These are phyloP conservation scores for Margaritispora aquatica DNA, from an alignment of 495 filamentous ascomycete species.

Conservation along the genomic window DNA sequence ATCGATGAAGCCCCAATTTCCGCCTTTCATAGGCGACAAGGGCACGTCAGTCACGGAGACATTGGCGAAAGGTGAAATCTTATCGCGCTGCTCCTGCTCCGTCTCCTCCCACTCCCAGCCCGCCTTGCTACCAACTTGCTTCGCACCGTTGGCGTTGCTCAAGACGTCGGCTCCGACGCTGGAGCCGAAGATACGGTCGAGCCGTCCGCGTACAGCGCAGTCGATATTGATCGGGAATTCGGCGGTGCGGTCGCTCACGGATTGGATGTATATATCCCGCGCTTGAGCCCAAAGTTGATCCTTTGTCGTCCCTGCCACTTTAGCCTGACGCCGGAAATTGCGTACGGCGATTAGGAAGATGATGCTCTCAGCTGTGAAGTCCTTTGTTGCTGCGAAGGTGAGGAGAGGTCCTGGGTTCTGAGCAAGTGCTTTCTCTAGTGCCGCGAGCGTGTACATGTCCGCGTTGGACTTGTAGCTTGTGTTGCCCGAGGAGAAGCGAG, in stretches of 20 bases:
- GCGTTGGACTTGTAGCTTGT: neutral
- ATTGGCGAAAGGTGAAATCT: neutral
- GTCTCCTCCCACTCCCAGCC: neutral
- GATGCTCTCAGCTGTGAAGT: conserved; percentile 65
- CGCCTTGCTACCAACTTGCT: neutral
- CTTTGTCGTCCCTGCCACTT: conserved; percentile 11
- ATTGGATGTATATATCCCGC: conserved; percentile 51
- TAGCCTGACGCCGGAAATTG: conserved; percentile 45
- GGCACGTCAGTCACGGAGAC: neutral
- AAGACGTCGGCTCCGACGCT: neutral
- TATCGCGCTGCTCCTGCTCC: neutral
- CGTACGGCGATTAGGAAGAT: conserved; percentile 54
- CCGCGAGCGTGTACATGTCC: conserved; percentile 23
- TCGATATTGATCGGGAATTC: conserved; percentile 61
- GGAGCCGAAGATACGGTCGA: conserved; percentile 40
- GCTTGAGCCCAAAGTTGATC: conserved; percentile 25
- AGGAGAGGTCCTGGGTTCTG: conserved; percentile 49
- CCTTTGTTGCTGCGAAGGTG: conserved; percentile 52
- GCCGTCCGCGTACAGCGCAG: conserved; percentile 35
- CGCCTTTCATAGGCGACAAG: neutral
- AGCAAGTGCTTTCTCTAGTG: conserved; percentile 51
- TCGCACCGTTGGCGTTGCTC: neutral
- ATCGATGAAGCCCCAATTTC: neutral
- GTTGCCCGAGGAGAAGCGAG: neutral
- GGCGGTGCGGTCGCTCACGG: conserved; percentile 47